These are phyloP conservation scores for Neonectria ditissima DNA, from an alignment of 2,329 filamentous ascomycete genomes.

Conservation along the genomic window DNA sequence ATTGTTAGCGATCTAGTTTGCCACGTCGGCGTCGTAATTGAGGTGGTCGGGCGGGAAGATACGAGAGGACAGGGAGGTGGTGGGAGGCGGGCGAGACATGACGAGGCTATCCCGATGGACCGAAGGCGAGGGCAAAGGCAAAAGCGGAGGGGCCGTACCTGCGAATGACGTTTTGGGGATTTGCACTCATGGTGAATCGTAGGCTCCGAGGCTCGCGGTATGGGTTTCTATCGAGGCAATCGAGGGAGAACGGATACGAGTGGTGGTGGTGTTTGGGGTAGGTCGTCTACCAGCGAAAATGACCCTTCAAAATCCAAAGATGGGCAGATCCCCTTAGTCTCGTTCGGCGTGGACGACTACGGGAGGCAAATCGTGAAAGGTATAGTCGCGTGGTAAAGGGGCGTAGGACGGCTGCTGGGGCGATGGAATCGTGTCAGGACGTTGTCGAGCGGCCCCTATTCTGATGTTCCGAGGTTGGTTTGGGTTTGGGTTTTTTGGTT, in stretches of 20 bases:
- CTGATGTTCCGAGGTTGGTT: slow-evolving; percentile 17
- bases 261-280: slow-evolving; percentile 11
- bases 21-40: not conserved
- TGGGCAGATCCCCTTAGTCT: slow-evolving; percentile 22
- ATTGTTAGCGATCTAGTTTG: slow-evolving; percentile 29
- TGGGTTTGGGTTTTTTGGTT: not conserved
- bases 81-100: slow-evolving; percentile 4
- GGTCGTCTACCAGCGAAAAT: slow-evolving; percentile 19
- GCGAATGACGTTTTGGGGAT: slow-evolving; percentile 70
- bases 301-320: slow-evolving; percentile 12
- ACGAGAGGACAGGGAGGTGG: not conserved
- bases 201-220: slow-evolving; percentile 24
- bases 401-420: slow-evolving; percentile 8
- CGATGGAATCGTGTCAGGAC: slow-evolving; percentile 15
- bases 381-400: slow-evolving; percentile 12
- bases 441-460: slow-evolving; percentile 30
- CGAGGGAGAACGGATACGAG: slow-evolving; percentile 16
- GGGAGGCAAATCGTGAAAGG: slow-evolving; percentile 16
- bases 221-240: slow-evolving; percentile 22
- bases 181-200: slow-evolving; percentile 57
- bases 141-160: slow-evolving; percentile 62
- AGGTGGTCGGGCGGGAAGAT: slow-evolving; percentile 1
- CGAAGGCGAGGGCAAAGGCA: slow-evolving; percentile 19
- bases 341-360: slow-evolving; percentile 14
- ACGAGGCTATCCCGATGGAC: slow-evolving; percentile 18